Evolutionary conservation across 1,284 basidiomycete species (phyloP).

Genomic region (Phaffia rhodozyma): DNA sequence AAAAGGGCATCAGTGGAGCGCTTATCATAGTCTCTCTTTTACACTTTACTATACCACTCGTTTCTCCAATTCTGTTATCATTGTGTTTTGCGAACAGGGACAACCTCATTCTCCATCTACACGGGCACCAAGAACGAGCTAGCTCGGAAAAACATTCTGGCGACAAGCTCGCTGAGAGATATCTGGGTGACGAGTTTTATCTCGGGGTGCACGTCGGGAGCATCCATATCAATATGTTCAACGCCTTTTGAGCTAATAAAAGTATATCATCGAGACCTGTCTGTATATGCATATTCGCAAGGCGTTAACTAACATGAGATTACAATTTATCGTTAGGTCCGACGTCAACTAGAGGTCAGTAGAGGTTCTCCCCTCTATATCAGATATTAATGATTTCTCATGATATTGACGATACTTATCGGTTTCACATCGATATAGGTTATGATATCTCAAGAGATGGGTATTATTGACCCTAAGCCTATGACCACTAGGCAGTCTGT

Average conservation of each 20-base stretch:
- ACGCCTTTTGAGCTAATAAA: slow-evolving; percentile 77
- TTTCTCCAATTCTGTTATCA: too few relatives aligned
- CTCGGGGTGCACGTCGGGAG: slow-evolving; percentile 33
- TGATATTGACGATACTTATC: too few relatives aligned
- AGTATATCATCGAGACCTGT: slow-evolving; percentile 36
- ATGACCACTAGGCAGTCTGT: background rate
- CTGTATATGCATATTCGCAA: background rate
- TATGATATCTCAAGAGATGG: slow-evolving; percentile 67
- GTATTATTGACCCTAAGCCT: slow-evolving; percentile 51
- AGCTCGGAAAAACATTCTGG: slow-evolving; percentile 47
- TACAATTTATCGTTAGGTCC: slow-evolving; percentile 41
- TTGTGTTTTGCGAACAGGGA: slow-evolving; percentile 41
- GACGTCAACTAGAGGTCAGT: slow-evolving; percentile 68
- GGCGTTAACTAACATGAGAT: slow-evolving; percentile 5
- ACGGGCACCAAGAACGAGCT: slow-evolving; percentile 65
- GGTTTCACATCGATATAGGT: too few relatives aligned
- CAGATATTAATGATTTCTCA: too few relatives aligned
- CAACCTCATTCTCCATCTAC: slow-evolving; percentile 80
- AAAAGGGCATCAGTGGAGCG: background rate
- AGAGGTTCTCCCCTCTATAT: too few relatives aligned
- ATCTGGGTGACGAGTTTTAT: slow-evolving; percentile 56
- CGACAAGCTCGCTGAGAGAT: slow-evolving; percentile 48
- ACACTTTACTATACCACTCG: slow-evolving; percentile 15
- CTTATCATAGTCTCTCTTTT: slow-evolving; percentile 9
- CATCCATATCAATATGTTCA: slow-evolving; percentile 27